Base-by-base conservation (phyloP, 2,329 filamentous ascomycete species). In the Endocalyx cinctus region DNA sequence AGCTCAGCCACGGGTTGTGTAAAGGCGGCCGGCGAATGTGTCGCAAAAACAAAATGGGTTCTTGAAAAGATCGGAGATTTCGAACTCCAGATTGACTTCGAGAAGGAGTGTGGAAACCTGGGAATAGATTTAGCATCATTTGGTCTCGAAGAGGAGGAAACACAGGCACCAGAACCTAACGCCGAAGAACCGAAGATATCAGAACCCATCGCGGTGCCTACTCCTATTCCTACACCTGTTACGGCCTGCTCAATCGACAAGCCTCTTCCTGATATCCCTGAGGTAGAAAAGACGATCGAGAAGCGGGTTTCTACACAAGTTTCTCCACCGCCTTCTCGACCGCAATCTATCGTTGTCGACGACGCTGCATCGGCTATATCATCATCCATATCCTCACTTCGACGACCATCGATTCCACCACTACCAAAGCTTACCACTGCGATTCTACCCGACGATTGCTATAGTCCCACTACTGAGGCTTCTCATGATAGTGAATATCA, bases 1-100 rank as follows among this genome's bases (percentile, higher is more conserved):
- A 70, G 75, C 40, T 86, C 87, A 14, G 88, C 88, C 7, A 95
- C 88, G 6, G 80, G 78, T 39, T 96, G 89, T 54, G 89, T 98
- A 17, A 82, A 87, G 47, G 84, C 87, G 15, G 88, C 89, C 27
- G 90, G 90, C 25, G 88, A 95, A 48, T 96, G 90, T 58, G 84
- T 95, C 14, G 82, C 84, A 6, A 90, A 89, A 62, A 84, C 89
- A 10, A 87, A 87, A 50, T 73, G 78, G 55, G 79, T 94, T 27
- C 83, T 98, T 37, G 88, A 95, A 60, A 76, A 84, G 40, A 87
- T 92, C 43, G 88, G 89, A 14, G 89, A 95, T 58, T 94, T 95
- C 45, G 88, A 95, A 58, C 79, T 89, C 46, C 87, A 94, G 55
- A 70, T 95, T 45, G 88, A 95, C 58, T 79, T 89, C 46, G 87